Evolutionary conservation across 2,329 filamentous ascomycete genomes (phyloP).

Genomic region (Capronia epimyces): DNA sequence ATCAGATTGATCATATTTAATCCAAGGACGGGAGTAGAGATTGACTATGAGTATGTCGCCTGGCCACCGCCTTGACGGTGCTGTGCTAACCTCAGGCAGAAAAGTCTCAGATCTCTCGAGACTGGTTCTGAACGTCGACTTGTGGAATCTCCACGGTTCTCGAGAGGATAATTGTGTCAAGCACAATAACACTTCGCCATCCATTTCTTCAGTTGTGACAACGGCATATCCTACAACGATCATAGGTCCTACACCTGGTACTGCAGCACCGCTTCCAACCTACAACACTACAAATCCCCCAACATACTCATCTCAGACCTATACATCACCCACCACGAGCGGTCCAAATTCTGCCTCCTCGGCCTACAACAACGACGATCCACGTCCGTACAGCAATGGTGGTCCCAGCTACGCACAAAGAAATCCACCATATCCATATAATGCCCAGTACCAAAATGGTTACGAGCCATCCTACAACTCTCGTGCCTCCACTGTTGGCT

Average conservation of each 20-base stretch:
- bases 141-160: constrained; percentile 58
- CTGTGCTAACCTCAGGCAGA: constrained; percentile 38
- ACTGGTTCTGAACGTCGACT: constrained; percentile 64
- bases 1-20: constrained; percentile 78
- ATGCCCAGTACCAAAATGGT: constrained; percentile 12
- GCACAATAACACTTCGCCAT: constrained; percentile 37
- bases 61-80: constrained; percentile 5
- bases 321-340: constrained; percentile 4
- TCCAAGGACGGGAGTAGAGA: constrained; percentile 66
- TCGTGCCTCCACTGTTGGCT: constrained; percentile 3
- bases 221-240: constrained; percentile 12
- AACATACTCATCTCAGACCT: background rate
- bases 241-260: background rate
- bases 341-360: constrained; percentile 62
- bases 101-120: constrained; percentile 61
- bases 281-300: constrained; percentile 1
- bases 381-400: constrained; percentile 5
- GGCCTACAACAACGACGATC: constrained; percentile 55
- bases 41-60: constrained; percentile 68
- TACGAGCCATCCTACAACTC: constrained; percentile 8
- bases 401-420: background rate
- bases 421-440: constrained; percentile 1
- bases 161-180: constrained; percentile 65
- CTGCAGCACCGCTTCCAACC: constrained; percentile 1
- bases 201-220: constrained; percentile 16